phyloP scores from a whole-genome alignment of 1,139 yeast genomes.

The Candida neerlandica region DNA sequence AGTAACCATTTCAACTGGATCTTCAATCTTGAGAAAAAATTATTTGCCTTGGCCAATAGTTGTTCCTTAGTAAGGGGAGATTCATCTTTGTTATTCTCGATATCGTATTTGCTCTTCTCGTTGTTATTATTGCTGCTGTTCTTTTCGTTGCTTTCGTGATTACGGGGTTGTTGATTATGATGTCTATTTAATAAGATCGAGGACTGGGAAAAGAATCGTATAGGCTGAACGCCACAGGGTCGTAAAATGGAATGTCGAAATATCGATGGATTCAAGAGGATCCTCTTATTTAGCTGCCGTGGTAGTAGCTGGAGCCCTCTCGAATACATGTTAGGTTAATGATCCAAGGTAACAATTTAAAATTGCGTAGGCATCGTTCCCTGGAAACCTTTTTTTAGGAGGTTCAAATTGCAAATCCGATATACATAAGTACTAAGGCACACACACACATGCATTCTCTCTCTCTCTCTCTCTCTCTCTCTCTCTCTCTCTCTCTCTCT shows the following conservation, averaged over 20 bases:
- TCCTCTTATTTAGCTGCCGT: neutral
- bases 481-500: too few relatives aligned
- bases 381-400: neutral
- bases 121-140: neutral
- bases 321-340: neutral
- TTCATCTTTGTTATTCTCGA: neutral
- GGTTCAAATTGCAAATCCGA: neutral
- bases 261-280: neutral
- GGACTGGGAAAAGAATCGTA: neutral
- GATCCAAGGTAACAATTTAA: neutral
- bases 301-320: slow-evolving; percentile 1
- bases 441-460: neutral
- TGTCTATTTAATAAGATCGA: neutral
- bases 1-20: slow-evolving; percentile 73
- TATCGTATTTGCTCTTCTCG: too few relatives aligned
- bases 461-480: too few relatives aligned
- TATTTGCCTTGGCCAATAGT: slow-evolving; percentile 53
- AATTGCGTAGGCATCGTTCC: neutral
- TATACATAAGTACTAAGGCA: too few relatives aligned
- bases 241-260: neutral
- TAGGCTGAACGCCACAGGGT: neutral
- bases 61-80: slow-evolving; percentile 44
- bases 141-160: neutral
- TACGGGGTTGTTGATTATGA: neutral
- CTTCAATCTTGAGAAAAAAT: slow-evolving; percentile 50